Evolutionary conservation across 495 filamentous ascomycete species (phyloP), one percentile per base, ranked within the genome.

Genomic region (Penicillium angulare): DNA sequence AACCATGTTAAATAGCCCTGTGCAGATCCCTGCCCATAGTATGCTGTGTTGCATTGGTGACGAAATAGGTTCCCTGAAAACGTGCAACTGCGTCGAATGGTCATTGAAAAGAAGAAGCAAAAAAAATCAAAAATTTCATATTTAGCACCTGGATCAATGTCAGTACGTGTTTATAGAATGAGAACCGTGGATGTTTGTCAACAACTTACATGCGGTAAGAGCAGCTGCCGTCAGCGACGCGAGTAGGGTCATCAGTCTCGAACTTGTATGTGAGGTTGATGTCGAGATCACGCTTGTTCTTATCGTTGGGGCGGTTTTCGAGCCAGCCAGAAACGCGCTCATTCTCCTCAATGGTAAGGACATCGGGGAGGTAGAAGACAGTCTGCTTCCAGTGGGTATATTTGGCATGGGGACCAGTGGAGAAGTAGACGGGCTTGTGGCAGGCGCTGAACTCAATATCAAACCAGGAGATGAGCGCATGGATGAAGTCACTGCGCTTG

Each of bases 391-490:
- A 95, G 79, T 95, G 89, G 12, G 89, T 95, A 66, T 92, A 92
- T 76, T 90, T 91, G 56, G 89, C 87, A 61, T 95, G 89, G 16
- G 89, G 89, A 10, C 89, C 89, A 26, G 89, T 95, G 31, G 86
- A 90, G 73, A 95, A 95, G 54, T 75, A 74, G 63, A 92, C 84
- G 8, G 86, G 85, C 75, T 90, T 89, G 71, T 92, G 90, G 77
- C 92, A 97, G 24, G 90, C 90, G 29, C 88, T 89, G 73, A 98
- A 98, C 53, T 96, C 92, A 57, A 96, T 97, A 66, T 98, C 93
- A 76, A 98, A 98, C 89, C 95, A 97, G 26, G 95, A 86, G 42
- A 98, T 95, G 31, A 98, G 77, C 18, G 90, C 93, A 67, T 98
- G 95, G 52, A 98, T 80, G 72, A 90, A 95, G 72, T 97, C 95